A percentile compares a stretch with the other conserved stretches of the same genome.
phyloP scores from a whole-genome alignment of 495 filamentous ascomycete species.

The Elaphomyces granulatus region DNA sequence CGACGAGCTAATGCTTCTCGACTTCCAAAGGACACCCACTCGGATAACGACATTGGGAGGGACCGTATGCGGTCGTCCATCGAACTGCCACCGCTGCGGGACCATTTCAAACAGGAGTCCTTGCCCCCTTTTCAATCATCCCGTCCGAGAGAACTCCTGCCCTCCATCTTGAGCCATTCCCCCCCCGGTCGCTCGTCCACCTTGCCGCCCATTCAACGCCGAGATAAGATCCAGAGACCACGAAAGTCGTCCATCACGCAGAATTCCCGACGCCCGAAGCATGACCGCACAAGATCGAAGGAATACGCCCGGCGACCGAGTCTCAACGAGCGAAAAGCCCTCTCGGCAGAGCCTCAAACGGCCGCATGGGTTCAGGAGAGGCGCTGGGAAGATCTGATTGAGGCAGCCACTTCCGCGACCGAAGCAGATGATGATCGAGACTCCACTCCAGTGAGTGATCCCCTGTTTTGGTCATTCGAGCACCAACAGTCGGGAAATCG shows the following conservation, averaged over 20 bases:
- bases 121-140: conserved; percentile 46
- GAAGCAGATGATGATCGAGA: conserved; percentile 77
- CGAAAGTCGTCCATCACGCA: conserved; percentile 77
- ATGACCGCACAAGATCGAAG: conserved; percentile 63
- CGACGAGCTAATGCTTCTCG: no score
- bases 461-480: not conserved
- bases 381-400: conserved; percentile 88
- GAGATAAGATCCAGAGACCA: conserved; percentile 47
- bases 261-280: conserved; percentile 53
- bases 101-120: conserved; percentile 57
- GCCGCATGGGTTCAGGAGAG: conserved; percentile 63
- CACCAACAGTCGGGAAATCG: not conserved
- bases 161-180: conserved; percentile 65
- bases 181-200: conserved; percentile 79
- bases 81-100: conserved; percentile 58
- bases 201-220: conserved; percentile 62
- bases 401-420: conserved; percentile 78
- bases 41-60: conserved; percentile 52
- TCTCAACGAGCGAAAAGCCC: conserved; percentile 62
- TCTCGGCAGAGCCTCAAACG: conserved; percentile 63
- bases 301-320: conserved; percentile 51
- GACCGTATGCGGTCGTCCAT: conserved; percentile 45
- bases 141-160: conserved; percentile 56
- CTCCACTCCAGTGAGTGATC: conserved; percentile 55
- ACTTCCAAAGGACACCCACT: conserved; percentile 48